Evolutionary conservation across 345 rosid genomes (phyloP).

Genomic region (Gossypium rotundifolium): DNA sequence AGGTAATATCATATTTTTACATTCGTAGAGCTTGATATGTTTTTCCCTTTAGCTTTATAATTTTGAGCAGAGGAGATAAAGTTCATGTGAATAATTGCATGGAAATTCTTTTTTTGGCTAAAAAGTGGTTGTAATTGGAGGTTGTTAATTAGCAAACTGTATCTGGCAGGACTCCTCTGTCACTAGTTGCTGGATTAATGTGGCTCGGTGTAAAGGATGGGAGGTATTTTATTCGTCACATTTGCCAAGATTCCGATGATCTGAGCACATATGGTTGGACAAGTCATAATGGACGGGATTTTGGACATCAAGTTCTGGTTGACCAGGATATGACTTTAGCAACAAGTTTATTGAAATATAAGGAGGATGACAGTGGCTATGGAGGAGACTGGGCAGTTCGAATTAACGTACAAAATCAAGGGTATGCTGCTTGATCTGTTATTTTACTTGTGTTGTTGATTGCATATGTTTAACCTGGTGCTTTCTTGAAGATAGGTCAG

Average conservation of each 20-base stretch:
- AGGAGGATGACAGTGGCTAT: slow-evolving; percentile 62
- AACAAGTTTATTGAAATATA: slow-evolving; percentile 80
- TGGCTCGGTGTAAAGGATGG: slow-evolving; percentile 81
- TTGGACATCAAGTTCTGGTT: slow-evolving; percentile 63
- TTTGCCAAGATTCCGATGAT: slow-evolving; percentile 70
- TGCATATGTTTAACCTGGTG: not conserved
- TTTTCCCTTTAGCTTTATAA: not conserved
- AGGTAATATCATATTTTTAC: slow-evolving; percentile 31
- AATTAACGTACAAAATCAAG: slow-evolving; percentile 39
- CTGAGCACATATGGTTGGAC: slow-evolving; percentile 77
- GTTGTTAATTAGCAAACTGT: slow-evolving; percentile 15
- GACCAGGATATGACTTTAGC: slow-evolving; percentile 62
- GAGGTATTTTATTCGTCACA: slow-evolving; percentile 58
- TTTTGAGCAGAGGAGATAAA: not conserved
- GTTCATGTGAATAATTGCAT: not conserved
- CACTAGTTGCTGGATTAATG: slow-evolving; percentile 86
- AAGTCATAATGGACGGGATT: slow-evolving; percentile 83
- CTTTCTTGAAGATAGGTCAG: not conserved
- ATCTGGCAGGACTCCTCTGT: slow-evolving; percentile 58
- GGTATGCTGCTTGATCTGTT: slow-evolving; percentile 30
- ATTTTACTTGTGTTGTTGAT: slow-evolving; percentile 2
- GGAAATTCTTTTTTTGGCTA: not conserved
- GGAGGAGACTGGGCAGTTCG: slow-evolving; percentile 96
- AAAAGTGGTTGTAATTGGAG: not conserved
- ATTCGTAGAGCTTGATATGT: not conserved